These are phyloP conservation scores for Prunus fruticosa DNA, from an alignment of 306 rosid species.

Conservation along the genomic window DNA sequence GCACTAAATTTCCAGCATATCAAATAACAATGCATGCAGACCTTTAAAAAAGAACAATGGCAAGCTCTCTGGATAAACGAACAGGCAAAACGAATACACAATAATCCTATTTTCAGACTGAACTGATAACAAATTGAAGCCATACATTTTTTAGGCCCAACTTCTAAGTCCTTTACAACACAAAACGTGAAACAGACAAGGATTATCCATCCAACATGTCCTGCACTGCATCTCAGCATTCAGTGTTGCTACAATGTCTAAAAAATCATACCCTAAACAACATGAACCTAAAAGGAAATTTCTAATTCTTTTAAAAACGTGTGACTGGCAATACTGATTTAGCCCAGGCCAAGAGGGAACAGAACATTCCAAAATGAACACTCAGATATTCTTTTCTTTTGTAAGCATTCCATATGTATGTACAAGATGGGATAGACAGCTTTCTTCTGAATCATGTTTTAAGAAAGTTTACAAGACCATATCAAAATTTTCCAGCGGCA, in stretches of 20 bases:
- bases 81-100: background rate
- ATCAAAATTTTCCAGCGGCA: background rate
- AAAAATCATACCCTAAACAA: background rate
- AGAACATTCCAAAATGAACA: background rate
- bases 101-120: background rate
- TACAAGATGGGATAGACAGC: background rate
- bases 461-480: background rate
- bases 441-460: background rate
- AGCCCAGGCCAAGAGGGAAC: background rate
- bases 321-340: background rate
- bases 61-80: background rate
- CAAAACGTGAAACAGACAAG: background rate
- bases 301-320: background rate
- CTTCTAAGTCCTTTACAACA: background rate
- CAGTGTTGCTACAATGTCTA: background rate
- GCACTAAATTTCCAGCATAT: background rate
- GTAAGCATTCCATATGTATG: background rate
- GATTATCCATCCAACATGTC: background rate
- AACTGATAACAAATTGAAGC: background rate
- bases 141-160: too few relatives aligned
- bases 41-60: background rate
- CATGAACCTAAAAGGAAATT: background rate
- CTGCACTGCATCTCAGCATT: background rate
- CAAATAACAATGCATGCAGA: background rate
- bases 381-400: background rate